These are phyloP conservation scores for Collybia sordida DNA, from an alignment of 768 basidiomycete species.

Conservation along the genomic window DNA sequence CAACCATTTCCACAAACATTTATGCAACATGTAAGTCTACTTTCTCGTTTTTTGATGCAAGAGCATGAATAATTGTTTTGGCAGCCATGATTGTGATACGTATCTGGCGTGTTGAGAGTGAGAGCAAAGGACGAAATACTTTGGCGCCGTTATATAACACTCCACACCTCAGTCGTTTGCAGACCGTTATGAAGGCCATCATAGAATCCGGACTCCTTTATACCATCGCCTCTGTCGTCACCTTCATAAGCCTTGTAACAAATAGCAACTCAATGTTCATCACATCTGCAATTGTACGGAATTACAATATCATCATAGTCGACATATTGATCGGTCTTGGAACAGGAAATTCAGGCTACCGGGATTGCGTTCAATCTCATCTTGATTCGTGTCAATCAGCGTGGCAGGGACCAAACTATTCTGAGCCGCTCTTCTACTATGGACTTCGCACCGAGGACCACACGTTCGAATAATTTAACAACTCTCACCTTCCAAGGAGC, in stretches of 20 bases:
- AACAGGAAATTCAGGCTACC: neutral
- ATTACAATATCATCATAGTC: too few species aligned
- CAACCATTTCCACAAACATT: slow-evolving; percentile 12
- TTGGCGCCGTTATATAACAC: neutral
- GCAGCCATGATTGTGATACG: neutral
- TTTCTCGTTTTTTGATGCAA: neutral
- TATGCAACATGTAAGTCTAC: slow-evolving; percentile 13
- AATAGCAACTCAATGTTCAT: neutral
- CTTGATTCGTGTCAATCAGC: neutral
- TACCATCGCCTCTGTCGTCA: neutral
- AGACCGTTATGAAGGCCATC: neutral
- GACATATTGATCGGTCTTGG: too few species aligned
- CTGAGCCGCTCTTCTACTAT: too few species aligned
- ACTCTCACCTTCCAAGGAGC: too few species aligned
- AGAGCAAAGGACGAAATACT: neutral
- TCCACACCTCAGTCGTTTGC: neutral
- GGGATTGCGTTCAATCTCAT: slow-evolving; percentile 2
- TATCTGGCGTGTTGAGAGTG: neutral
- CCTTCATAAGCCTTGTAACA: neutral
- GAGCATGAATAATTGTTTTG: neutral
- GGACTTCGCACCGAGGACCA: too few species aligned
- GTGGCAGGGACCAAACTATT: too few species aligned
- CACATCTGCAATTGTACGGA: neutral
- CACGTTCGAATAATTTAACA: too few species aligned
- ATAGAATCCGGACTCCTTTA: slow-evolving; percentile 1